Evolutionary conservation across 2,329 filamentous ascomycete species (phyloP), one percentile per base, ranked within the genome.

Genomic region (Epichloe coenophiala): DNA sequence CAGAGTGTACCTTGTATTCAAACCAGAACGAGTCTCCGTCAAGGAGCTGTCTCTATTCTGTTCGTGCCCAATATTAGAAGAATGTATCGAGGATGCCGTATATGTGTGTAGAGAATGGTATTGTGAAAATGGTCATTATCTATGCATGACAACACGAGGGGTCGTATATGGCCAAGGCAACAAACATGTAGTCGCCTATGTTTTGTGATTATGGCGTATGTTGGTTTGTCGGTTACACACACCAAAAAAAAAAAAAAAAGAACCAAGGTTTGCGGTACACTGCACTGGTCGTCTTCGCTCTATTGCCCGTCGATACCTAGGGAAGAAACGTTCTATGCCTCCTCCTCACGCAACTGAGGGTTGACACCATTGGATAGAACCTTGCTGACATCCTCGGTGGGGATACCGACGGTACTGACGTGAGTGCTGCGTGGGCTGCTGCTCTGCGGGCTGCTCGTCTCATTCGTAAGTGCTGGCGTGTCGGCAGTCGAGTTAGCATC

Each of bases 371-470:
- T 54, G 13, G 51, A 44, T 8, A 52, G 37, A 54, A 61, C 60
- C 47, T 57, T 61, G 46, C 52, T 51, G 39, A 57, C 57, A 11
- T 66, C 63, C 17, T 63, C 61, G 11, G 60, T 57, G 7, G 60
- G 58, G 33, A 68, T 66, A 23, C 69, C 72, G 13, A 69, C 63
- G 47, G 77, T 76, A 59, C 80, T 81, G 38, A 73, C 72, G 55
- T 74, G 79, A 2, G 80, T 78, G 63, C 81, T 86, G 4, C 81
- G 77, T 2, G 82, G 72, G 53, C 76, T 81, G 61, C 72, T 81
- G 62, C 78, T 86, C 58, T 81, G 79, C 2, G 82, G 82, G 55
- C 80, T 86, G 61, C 85, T 85, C 39, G 78, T 78, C 58, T 83
- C 83, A 57, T 77, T 83, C 2, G 82, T 85, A 49, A 87, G 73